These are phyloP conservation scores for Penicillium longicatenatum DNA, from an alignment of 495 filamentous ascomycete species.

Conservation along the genomic window DNA sequence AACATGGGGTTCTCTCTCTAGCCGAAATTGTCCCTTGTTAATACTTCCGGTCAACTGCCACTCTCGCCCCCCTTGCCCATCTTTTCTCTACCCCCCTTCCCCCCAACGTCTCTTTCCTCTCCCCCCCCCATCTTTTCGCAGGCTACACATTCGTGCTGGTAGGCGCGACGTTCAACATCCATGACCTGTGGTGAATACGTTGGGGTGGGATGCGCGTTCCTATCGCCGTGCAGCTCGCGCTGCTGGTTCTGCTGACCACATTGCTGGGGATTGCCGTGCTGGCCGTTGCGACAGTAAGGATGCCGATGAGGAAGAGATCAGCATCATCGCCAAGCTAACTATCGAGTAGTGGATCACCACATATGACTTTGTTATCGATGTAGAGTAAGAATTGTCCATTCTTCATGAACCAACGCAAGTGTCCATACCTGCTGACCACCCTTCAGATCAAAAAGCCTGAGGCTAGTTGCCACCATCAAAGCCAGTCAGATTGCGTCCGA, in stretches of 20 bases:
- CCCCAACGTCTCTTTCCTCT: too few species aligned
- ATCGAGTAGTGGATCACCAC: conserved; percentile 65
- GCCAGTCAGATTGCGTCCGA: conserved; percentile 76
- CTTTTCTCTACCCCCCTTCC: neutral
- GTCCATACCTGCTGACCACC: conserved; percentile 6
- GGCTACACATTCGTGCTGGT: neutral
- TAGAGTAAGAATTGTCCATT: conserved; percentile 47
- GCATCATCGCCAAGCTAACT: neutral
- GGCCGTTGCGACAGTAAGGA: conserved; percentile 61
- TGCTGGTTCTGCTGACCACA: conserved; percentile 70
- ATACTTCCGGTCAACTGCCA: too few species aligned
- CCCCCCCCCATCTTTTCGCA: neutral
- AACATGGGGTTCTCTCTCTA: too few species aligned
- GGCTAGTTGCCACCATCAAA: conserved; percentile 82
- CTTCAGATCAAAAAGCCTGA: conserved; percentile 54
- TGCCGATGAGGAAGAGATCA: conserved; percentile 8
- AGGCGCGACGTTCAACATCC: neutral
- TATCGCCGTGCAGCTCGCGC: conserved; percentile 78
- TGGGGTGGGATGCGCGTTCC: conserved; percentile 68
- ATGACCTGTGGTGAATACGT: conserved; percentile 1
- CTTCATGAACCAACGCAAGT: neutral
- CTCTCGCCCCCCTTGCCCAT: neutral
- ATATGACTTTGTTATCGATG: conserved; percentile 68
- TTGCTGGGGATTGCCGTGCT: conserved; percentile 67
- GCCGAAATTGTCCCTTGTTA: too few species aligned